A percentile compares a stretch with the other conserved stretches of the same genome.
phyloP scores from a whole-genome alignment of 2,329 filamentous ascomycete species.

The Colletotrichum sp. region DNA sequence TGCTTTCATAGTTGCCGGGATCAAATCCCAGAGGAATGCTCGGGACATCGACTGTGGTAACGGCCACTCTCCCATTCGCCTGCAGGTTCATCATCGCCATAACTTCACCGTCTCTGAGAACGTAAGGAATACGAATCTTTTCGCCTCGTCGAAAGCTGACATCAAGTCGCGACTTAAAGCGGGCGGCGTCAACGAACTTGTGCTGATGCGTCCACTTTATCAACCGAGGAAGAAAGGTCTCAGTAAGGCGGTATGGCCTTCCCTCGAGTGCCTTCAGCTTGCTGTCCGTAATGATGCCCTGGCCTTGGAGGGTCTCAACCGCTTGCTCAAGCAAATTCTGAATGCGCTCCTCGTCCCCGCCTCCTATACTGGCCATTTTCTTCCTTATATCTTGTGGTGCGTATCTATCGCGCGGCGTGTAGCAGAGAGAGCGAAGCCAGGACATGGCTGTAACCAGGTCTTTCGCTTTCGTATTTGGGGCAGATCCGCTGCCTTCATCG shows the following conservation, averaged over 20 bases:
- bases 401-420: constrained; percentile 56
- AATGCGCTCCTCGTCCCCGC: constrained; percentile 36
- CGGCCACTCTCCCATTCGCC: constrained; percentile 58
- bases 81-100: constrained; percentile 72
- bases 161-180: constrained; percentile 67
- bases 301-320: constrained; percentile 51
- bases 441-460: constrained; percentile 54
- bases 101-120: constrained; percentile 67
- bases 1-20: constrained; percentile 73
- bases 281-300: constrained; percentile 63
- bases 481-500: constrained; percentile 9
- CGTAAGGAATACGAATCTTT: constrained; percentile 55
- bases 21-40: constrained; percentile 73
- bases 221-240: constrained; percentile 61
- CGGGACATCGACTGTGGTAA: constrained; percentile 61
- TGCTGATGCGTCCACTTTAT: constrained; percentile 58
- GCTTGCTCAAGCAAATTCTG: constrained; percentile 51
- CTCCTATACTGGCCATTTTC: constrained; percentile 56
- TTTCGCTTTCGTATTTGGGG: constrained; percentile 7
- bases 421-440: constrained; percentile 65
- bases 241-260: constrained; percentile 67
- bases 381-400: constrained; percentile 51
- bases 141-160: constrained; percentile 49
- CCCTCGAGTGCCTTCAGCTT: constrained; percentile 64
- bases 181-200: constrained; percentile 62